Base-by-base conservation (phyloP, 2,329 filamentous ascomycete genomes). In the Aspergillus tamarii region DNA sequence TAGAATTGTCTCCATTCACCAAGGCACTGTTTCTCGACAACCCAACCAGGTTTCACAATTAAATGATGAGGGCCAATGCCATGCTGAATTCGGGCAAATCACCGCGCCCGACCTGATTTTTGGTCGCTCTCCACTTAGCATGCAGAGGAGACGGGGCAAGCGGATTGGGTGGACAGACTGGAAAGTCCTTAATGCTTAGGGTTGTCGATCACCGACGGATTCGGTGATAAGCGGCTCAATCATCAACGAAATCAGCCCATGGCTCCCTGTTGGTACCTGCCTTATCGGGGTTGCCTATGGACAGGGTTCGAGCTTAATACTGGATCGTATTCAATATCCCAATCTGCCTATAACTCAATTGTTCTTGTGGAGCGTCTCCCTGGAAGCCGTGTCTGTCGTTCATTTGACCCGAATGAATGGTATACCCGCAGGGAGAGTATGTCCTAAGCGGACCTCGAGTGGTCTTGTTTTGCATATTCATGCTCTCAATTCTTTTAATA, bases 181-280 rank as follows among this genome's bases (percentile, higher is more conserved):
- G 34, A 32, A 36, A 39, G 12, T 23, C 2, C 30, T 34, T 55
- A 55, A 55, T 19, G 34, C 12, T 55, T 55, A 55, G 52, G 32
- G 52, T 34, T 55, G 52, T 39, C 52, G 52, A 55, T 55, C 52
- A 23, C 28, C 52, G 36, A 39, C 32, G 32, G 32, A 39, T 23
- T 55, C n/a, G n/a, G 32, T 55, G 32, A 55, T 39, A 39, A 55
- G 34, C 32, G 34, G 52, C 52, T 55, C 32, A 55, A 55, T 55
- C 36, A 32, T 53, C 52, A 39, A 23, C 10, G 36, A 32, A 34
- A 28, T 36, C 52, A 21, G 30, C 39, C n/a, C 32, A 34, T 54
- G 30, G 19, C 30, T 39, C 52, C 4, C 32, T 54, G 19, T 21
- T 14, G 32, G 52, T 34, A 54, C 52, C 52, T 54, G 30, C 52